A percentile compares a stretch with the other conserved stretches of the same genome.
These are phyloP conservation scores for Reutealis trisperma DNA, from an alignment of 345 rosid species.

Conservation along the genomic window DNA sequence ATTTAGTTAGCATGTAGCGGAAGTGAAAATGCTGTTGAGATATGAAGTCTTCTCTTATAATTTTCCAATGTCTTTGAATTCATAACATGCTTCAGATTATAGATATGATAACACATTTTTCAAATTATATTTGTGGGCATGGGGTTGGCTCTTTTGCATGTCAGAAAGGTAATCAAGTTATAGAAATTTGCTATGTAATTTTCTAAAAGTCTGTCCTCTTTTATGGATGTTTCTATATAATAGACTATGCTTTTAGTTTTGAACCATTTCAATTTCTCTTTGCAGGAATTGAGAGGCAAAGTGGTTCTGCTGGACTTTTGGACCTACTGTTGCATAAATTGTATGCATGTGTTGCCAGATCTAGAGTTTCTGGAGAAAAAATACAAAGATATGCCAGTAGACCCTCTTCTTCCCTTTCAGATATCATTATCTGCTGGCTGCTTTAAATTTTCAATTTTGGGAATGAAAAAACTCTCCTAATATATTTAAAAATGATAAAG, in stretches of 20 bases:
- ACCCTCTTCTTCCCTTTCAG: slow-evolving; percentile 22
- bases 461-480: not conserved
- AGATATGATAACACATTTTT: not conserved
- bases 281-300: slow-evolving; percentile 88
- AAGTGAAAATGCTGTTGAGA: not conserved
- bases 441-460: not conserved
- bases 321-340: slow-evolving; percentile 97
- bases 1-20: not conserved
- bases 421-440: slow-evolving; percentile 9
- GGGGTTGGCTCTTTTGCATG: not conserved
- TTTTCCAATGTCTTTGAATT: not conserved
- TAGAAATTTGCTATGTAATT: not conserved
- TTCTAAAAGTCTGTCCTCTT: not conserved
- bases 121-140: not conserved
- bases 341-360: slow-evolving; percentile 94
- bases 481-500: not conserved
- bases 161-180: not conserved
- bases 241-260: slow-evolving; percentile 7
- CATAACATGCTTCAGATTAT: not conserved
- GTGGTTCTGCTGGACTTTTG: slow-evolving; percentile 94
- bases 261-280: slow-evolving; percentile 18
- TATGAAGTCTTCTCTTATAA: not conserved
- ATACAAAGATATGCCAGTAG: slow-evolving; percentile 82
- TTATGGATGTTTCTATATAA: not conserved
- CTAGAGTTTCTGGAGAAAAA: slow-evolving; percentile 84